Evolutionary conservation across 2,329 filamentous ascomycete genomes (phyloP).

Genomic region (Seiridium cupressi): DNA sequence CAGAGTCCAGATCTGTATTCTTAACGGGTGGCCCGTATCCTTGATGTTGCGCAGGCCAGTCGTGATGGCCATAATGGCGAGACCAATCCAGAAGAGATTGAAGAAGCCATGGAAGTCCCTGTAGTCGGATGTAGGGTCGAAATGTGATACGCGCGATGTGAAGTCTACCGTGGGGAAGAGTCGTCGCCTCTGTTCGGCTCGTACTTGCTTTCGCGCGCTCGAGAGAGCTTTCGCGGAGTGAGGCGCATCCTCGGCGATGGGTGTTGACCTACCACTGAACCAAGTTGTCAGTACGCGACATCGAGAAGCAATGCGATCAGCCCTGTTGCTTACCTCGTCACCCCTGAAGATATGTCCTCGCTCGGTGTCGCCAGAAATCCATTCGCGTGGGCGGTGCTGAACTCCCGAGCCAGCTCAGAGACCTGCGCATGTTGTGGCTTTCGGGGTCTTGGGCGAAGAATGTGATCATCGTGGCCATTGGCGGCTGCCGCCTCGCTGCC

Average conservation of each 20-base stretch:
- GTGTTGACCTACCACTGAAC: constrained; percentile 77
- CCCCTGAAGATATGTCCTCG: constrained; percentile 36
- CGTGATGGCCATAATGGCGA: constrained; percentile 95
- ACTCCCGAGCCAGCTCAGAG: constrained; percentile 40
- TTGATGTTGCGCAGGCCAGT: constrained; percentile 91
- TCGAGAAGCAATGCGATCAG: background rate
- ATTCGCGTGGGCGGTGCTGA: constrained; percentile 36
- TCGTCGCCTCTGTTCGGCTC: constrained; percentile 76
- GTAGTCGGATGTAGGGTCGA: constrained; percentile 89
- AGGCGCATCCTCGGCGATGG: constrained; percentile 85
- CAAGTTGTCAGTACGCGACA: background rate
- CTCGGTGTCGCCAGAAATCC: constrained; percentile 30
- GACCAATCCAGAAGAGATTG: constrained; percentile 94
- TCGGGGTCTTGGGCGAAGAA: constrained; percentile 48
- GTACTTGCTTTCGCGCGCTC: constrained; percentile 77
- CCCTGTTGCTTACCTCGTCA: constrained; percentile 39
- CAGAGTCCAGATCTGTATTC: constrained; percentile 82
- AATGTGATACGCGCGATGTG: constrained; percentile 86
- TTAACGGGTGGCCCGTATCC: constrained; percentile 84
- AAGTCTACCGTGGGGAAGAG: constrained; percentile 94
- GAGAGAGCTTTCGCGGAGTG: constrained; percentile 87
- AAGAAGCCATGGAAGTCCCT: constrained; percentile 97
- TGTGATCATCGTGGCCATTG: constrained; percentile 35
- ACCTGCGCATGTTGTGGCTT: constrained; percentile 49
- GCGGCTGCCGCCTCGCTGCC: constrained; percentile 9